A percentile compares a stretch with the other conserved stretches of the same genome.
These are phyloP conservation scores for Penicillium sp. DNA, from an alignment of 2,329 filamentous ascomycete species.

Conservation along the genomic window DNA sequence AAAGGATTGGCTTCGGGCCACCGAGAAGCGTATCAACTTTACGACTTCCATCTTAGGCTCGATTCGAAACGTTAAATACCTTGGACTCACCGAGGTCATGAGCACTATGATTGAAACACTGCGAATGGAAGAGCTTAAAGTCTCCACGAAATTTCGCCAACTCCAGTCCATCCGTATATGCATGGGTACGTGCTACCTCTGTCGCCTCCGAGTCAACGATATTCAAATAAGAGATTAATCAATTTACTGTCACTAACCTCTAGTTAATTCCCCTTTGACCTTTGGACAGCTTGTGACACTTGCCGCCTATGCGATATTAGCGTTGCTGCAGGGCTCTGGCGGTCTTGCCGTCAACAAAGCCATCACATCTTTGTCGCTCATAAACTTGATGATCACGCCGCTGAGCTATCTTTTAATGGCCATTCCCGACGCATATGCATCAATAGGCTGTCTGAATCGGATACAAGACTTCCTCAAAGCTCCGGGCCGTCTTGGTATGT, in stretches of 20 bases:
- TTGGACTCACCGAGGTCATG: slow-evolving; percentile 25
- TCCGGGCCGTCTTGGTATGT: neutral
- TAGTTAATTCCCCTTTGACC: slow-evolving; percentile 14
- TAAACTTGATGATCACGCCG: slow-evolving; percentile 39
- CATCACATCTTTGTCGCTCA: slow-evolving; percentile 43
- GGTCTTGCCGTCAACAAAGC: slow-evolving; percentile 38
- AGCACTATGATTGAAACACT: neutral
- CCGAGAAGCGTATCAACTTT: slow-evolving; percentile 44
- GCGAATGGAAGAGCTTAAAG: neutral
- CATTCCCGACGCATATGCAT: neutral
- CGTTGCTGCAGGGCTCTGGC: slow-evolving; percentile 8
- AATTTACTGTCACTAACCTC: neutral
- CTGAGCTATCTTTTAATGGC: slow-evolving; percentile 13
- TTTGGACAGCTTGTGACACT: slow-evolving; percentile 18
- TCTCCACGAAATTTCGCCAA: neutral
- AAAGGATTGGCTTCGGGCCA: slow-evolving; percentile 43
- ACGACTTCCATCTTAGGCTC: slow-evolving; percentile 42
- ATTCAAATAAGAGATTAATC: neutral
- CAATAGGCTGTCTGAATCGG: neutral
- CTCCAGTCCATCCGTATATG: neutral
- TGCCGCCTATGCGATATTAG: slow-evolving; percentile 18
- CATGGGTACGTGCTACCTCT: neutral
- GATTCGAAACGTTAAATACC: slow-evolving; percentile 46
- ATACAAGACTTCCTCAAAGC: neutral
- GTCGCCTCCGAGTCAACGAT: neutral